Percentiles rank a stretch among this genome's conserved stretches.
Evolutionary conservation across 2,329 filamentous ascomycete genomes (phyloP).

Genomic region (Trichoderma sp.): DNA sequence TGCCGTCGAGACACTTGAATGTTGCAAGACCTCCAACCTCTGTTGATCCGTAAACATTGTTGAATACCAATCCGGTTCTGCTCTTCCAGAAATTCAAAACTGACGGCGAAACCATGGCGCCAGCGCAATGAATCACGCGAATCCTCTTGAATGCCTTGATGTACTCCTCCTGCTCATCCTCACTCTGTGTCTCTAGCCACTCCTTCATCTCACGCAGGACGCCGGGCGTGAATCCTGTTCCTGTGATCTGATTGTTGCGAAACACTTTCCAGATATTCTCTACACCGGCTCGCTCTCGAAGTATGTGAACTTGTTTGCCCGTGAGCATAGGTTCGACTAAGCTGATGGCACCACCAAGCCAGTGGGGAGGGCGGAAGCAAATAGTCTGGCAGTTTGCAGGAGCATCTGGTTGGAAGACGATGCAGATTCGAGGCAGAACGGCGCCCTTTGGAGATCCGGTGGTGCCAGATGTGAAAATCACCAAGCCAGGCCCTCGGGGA

Average conservation of each 20-base stretch:
- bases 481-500: constrained; percentile 38
- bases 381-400: constrained; percentile 15
- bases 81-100: constrained; percentile 22
- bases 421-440: constrained; percentile 45
- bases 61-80: constrained; percentile 16
- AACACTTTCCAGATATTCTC: constrained; percentile 20
- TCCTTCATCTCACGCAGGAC: constrained; percentile 23
- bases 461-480: constrained; percentile 49
- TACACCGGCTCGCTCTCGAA: constrained; percentile 15
- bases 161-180: constrained; percentile 16
- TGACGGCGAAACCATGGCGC: constrained; percentile 5
- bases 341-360: constrained; percentile 22
- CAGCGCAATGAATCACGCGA: background rate
- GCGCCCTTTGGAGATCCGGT: constrained; percentile 53
- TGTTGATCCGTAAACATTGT: constrained; percentile 21
- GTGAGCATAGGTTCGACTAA: constrained; percentile 20
- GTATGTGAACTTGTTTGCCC: constrained; percentile 20
- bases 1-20: background rate
- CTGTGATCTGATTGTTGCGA: constrained; percentile 17
- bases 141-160: constrained; percentile 15
- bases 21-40: constrained; percentile 17
- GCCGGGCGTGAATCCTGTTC: constrained; percentile 18
- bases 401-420: background rate
- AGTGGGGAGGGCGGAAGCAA: constrained; percentile 23
- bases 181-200: background rate